Evolutionary conservation across 768 basidiomycete genomes (phyloP).

Genomic region (Fistulinella prunicolor): DNA sequence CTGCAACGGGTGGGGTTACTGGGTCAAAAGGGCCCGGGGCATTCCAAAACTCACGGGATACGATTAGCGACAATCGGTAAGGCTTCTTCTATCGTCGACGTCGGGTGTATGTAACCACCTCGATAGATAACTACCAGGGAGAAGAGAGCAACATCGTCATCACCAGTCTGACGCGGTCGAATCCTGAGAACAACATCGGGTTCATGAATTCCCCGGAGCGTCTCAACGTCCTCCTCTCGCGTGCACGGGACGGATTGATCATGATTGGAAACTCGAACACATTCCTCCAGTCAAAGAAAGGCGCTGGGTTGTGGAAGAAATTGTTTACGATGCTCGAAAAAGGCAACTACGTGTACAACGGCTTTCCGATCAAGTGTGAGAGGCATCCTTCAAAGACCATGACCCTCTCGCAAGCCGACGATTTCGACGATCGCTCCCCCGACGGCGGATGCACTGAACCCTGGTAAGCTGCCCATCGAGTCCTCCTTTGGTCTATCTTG

Average conservation of each 20-base stretch:
- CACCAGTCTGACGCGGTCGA: conserved; percentile 59
- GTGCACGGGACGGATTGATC: conserved; percentile 62
- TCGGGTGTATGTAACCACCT: neutral
- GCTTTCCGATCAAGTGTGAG: conserved; percentile 59
- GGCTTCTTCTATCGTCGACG: neutral
- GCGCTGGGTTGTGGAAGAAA: conserved; percentile 47
- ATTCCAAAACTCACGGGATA: conserved; percentile 43
- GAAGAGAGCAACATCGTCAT: conserved; percentile 73
- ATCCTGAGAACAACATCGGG: conserved; percentile 54
- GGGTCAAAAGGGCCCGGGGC: conserved; percentile 32
- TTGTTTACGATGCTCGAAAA: conserved; percentile 45
- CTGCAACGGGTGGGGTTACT: conserved; percentile 57
- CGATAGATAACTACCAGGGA: conserved; percentile 71
- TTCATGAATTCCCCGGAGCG: conserved; percentile 72
- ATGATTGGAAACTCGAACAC: conserved; percentile 67
- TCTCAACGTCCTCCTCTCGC: conserved; percentile 69
- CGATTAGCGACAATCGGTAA: conserved; percentile 68
- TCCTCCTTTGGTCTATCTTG: neutral
- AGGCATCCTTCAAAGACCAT: conserved; percentile 45
- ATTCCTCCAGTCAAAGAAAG: conserved; percentile 53
- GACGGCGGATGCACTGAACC: conserved; percentile 62
- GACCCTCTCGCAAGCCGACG: conserved; percentile 36
- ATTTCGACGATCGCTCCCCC: conserved; percentile 54
- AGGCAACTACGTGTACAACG: conserved; percentile 50
- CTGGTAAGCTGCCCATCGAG: conserved; percentile 46